A percentile compares a stretch with the other conserved stretches of the same genome.
phyloP scores from a whole-genome alignment of 1,284 basidiomycete genomes.

The Rhodotorula mucilaginosa region DNA sequence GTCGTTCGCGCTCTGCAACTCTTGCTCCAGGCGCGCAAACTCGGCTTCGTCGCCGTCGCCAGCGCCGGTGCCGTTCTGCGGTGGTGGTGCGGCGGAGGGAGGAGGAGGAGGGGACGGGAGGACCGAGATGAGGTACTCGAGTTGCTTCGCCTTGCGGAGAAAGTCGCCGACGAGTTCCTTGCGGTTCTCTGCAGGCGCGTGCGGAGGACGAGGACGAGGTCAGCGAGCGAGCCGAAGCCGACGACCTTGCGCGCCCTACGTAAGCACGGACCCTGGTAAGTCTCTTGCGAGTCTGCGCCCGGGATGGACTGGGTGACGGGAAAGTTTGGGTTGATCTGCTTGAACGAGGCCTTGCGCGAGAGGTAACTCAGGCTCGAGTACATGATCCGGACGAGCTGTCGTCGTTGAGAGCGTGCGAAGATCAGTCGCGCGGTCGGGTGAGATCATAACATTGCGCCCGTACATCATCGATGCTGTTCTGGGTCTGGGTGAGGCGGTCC shows the following conservation, averaged over 20 bases:
- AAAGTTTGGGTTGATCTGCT: conserved; percentile 67
- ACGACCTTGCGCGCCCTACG: background rate
- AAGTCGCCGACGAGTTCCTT: conserved; percentile 74
- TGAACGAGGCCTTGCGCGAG: conserved; percentile 66
- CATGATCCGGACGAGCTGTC: conserved; percentile 75
- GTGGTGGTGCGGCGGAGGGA: conserved; percentile 60
- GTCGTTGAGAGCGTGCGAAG: no score
- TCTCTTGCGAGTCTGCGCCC: conserved; percentile 68
- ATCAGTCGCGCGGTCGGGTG: background rate
- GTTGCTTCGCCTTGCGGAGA: conserved; percentile 75
- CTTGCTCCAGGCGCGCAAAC: conserved; percentile 62
- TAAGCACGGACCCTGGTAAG: conserved; percentile 59
- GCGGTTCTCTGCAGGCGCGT: conserved; percentile 60
- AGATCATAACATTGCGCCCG: background rate
- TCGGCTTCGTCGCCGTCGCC: conserved; percentile 43
- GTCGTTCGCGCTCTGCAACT: conserved; percentile 67
- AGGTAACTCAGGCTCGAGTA: conserved; percentile 70
- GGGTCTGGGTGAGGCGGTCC: conserved; percentile 41
- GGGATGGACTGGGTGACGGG: conserved; percentile 71
- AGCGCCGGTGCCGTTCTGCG: conserved; percentile 32
- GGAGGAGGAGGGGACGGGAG: conserved; percentile 61
- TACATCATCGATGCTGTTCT: conserved; percentile 36
- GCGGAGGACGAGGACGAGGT: background rate
- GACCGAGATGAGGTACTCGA: conserved; percentile 72
- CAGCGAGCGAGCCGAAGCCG: background rate